These are phyloP conservation scores for Leucoagaricus sp. DNA, from an alignment of 1,284 basidiomycete species.

Conservation along the genomic window DNA sequence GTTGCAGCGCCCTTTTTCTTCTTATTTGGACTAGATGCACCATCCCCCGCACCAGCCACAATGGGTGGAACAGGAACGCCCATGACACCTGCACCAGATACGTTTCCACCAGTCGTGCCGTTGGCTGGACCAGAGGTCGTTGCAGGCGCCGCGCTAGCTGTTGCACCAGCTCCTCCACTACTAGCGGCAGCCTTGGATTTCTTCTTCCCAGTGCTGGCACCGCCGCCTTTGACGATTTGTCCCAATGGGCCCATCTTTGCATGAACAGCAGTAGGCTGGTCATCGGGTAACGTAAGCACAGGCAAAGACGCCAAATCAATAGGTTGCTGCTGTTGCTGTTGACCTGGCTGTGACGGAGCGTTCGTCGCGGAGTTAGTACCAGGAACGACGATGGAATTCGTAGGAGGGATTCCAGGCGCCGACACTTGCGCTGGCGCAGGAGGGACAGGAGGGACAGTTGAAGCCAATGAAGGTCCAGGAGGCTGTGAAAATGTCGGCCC, in stretches of 20 bases:
- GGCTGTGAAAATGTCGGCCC: conserved; percentile 14
- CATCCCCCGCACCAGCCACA: conserved; percentile 16
- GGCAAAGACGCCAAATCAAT: conserved; percentile 23
- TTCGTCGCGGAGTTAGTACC: background rate
- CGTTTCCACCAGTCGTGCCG: conserved; percentile 8
- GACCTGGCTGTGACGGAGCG: background rate
- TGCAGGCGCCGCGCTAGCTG: background rate
- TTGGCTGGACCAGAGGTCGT: background rate
- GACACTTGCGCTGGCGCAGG: background rate
- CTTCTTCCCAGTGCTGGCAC: conserved; percentile 35
- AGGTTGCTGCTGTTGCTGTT: conserved; percentile 1
- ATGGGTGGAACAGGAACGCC: background rate
- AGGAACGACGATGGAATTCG: conserved; percentile 9
- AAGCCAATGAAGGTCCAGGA: background rate
- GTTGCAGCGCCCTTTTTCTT: conserved; percentile 30
- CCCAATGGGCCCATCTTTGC: conserved; percentile 77
- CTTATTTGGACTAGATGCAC: conserved; percentile 28
- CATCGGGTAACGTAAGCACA: conserved; percentile 57
- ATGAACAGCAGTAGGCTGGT: conserved; percentile 54
- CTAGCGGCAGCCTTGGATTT: conserved; percentile 32
- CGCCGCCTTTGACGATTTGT: conserved; percentile 53
- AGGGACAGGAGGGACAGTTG: conserved; percentile 15
- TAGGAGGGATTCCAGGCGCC: conserved; percentile 1
- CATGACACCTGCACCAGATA: conserved; percentile 11
- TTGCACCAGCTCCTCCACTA: conserved; percentile 21